Evolutionary conservation across 768 basidiomycete genomes (phyloP).

Genomic region (Galerina marginata): DNA sequence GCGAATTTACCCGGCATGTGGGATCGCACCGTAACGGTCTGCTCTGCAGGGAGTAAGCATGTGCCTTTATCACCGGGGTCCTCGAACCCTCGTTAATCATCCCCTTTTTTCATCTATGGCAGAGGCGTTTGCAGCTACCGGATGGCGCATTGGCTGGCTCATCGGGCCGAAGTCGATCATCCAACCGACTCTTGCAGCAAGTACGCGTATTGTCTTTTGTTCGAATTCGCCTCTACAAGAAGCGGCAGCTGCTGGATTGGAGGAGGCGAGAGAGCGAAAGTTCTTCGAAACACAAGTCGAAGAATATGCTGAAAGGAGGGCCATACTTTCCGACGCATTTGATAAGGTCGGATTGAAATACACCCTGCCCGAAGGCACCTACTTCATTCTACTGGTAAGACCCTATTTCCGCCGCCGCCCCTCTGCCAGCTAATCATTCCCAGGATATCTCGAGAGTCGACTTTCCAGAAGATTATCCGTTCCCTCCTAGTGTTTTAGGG

Average conservation of each 20-base stretch:
- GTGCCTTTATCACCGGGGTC: neutral
- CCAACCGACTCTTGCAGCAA: slow-evolving; percentile 84
- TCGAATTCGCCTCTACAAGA: slow-evolving; percentile 95
- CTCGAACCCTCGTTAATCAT: neutral
- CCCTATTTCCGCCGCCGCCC: neutral
- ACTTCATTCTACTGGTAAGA: slow-evolving; percentile 85
- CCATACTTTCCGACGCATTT: slow-evolving; percentile 78
- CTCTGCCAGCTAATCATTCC: neutral
- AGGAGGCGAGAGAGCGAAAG: slow-evolving; percentile 68
- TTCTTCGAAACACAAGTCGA: slow-evolving; percentile 80
- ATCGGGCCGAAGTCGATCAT: slow-evolving; percentile 87
- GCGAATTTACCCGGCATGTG: slow-evolving; percentile 98
- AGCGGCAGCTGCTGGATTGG: slow-evolving; percentile 89
- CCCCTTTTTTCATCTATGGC: slow-evolving; percentile 15
- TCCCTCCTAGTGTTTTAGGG: slow-evolving; percentile 75
- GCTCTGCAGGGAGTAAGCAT: slow-evolving; percentile 88
- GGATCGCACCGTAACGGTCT: slow-evolving; percentile 96
- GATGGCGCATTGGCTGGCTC: slow-evolving; percentile 98
- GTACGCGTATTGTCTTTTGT: slow-evolving; percentile 94
- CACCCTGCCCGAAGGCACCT: slow-evolving; percentile 86
- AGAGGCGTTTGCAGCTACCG: slow-evolving; percentile 97
- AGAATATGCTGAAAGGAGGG: slow-evolving; percentile 83
- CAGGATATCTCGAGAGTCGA: slow-evolving; percentile 77
- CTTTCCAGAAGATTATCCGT: slow-evolving; percentile 85
- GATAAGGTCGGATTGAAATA: slow-evolving; percentile 85